These are phyloP conservation scores for Melampsora larici-populina DNA, from an alignment of 1,284 basidiomycete genomes.

Conservation along the genomic window DNA sequence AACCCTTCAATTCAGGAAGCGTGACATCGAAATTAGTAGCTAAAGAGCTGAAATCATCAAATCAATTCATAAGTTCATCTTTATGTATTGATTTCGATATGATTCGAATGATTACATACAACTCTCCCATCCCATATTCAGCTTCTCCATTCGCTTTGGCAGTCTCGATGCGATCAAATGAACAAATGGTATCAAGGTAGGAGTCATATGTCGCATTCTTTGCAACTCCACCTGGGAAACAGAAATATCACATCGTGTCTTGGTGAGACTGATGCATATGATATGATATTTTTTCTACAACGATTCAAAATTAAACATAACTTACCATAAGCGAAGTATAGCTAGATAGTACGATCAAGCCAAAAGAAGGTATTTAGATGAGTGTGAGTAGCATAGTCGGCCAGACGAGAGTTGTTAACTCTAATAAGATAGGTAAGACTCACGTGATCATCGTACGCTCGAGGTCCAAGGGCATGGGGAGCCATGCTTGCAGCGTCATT, in stretches of 20 bases:
- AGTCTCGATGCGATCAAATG: slow-evolving; percentile 48
- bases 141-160: slow-evolving; percentile 15
- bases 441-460: slow-evolving; percentile 43
- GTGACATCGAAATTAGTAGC: slow-evolving; percentile 66
- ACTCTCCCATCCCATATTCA: slow-evolving; percentile 34
- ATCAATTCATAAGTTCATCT: neutral
- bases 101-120: slow-evolving; percentile 9
- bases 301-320: too few species aligned
- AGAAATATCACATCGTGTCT: slow-evolving; percentile 9
- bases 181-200: slow-evolving; percentile 68
- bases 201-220: slow-evolving; percentile 62
- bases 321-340: slow-evolving; percentile 39
- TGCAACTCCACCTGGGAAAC: slow-evolving; percentile 62
- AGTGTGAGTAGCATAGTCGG: neutral
- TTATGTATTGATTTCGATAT: neutral
- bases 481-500: slow-evolving; percentile 20
- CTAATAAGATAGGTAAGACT: neutral
- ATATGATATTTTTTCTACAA: too few species aligned
- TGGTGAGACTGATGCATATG: slow-evolving; percentile 55
- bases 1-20: slow-evolving; percentile 53
- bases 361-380: too few species aligned
- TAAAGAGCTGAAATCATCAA: slow-evolving; percentile 64
- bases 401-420: neutral
- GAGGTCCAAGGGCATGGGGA: slow-evolving; percentile 30
- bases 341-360: neutral